A percentile compares a stretch with the other conserved stretches of the same genome.
Conservation (phyloP, 2,329 filamentous ascomycete species). For the Allantophomopsis lycopodina region DNA sequence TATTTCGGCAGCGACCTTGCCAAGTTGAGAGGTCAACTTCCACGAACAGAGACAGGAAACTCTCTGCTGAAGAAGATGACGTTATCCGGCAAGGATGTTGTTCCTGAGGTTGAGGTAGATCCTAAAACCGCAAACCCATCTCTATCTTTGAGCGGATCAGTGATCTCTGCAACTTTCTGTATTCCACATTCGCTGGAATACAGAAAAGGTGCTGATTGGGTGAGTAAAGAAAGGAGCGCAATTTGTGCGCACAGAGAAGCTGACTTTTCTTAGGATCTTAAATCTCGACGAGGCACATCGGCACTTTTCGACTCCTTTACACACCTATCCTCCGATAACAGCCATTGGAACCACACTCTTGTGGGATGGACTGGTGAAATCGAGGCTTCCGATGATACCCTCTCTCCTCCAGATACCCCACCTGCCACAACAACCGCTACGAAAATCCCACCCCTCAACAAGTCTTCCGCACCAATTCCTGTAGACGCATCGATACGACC, state of each 20-base stretch:
- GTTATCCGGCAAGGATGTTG: too few species aligned
- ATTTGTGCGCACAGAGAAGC: background rate
- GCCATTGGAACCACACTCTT: slow-evolving; percentile 81
- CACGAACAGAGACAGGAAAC: background rate
- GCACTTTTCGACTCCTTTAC: slow-evolving; percentile 86
- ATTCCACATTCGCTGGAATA: slow-evolving; percentile 47
- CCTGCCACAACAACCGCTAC: slow-evolving; percentile 29
- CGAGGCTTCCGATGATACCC: slow-evolving; percentile 30
- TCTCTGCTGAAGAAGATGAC: too few species aligned
- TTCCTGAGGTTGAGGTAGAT: slow-evolving; percentile 6
- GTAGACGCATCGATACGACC: slow-evolving; percentile 45
- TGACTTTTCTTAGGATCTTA: slow-evolving; percentile 45
- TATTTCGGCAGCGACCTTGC: slow-evolving; percentile 12
- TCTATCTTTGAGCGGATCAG: slow-evolving; percentile 45
- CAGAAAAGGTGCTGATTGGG: slow-evolving; percentile 45
- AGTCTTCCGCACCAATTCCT: slow-evolving; percentile 68
- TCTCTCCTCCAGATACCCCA: slow-evolving; percentile 32
- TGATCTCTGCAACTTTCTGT: slow-evolving; percentile 53
- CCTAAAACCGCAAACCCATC: slow-evolving; percentile 39
- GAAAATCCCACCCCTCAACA: slow-evolving; percentile 45
- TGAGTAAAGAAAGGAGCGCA: slow-evolving; percentile 24
- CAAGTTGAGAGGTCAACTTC: slow-evolving; percentile 8
- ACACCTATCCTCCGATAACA: slow-evolving; percentile 71
- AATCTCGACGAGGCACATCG: slow-evolving; percentile 71
- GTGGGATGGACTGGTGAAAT: slow-evolving; percentile 95